Percentiles rank a stretch among this genome's conserved stretches.
These are phyloP conservation scores for Ceratobasidium sp. DNA, from an alignment of 1,284 basidiomycete species.

Conservation along the genomic window DNA sequence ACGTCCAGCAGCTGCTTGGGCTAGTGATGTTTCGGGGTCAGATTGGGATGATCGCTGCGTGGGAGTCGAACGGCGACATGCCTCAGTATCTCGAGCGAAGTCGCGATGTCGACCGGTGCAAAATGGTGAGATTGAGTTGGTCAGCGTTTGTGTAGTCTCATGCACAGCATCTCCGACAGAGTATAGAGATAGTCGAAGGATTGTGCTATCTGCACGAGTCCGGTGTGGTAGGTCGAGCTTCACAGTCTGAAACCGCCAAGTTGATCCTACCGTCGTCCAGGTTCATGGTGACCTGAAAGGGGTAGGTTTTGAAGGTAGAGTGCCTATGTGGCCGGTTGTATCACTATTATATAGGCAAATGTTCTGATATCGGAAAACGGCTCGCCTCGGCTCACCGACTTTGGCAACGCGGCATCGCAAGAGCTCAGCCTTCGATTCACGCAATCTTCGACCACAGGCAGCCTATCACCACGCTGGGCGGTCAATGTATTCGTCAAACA, in stretches of 20 bases:
- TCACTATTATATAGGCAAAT: not conserved
- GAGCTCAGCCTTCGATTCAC: not conserved
- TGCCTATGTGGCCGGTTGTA: not conserved
- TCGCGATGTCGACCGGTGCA: not conserved
- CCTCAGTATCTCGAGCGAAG: not conserved
- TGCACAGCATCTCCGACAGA: not conserved
- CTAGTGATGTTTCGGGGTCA: not conserved
- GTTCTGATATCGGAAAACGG: not conserved
- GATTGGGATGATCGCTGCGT: not conserved
- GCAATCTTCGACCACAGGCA: not conserved
- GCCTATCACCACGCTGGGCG: not conserved
- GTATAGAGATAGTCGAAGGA: not conserved
- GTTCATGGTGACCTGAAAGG: conserved; percentile 33
- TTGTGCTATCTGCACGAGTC: not conserved
- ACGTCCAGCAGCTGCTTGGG: not conserved
- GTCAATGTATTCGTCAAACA: not conserved
- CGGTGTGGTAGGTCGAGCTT: not conserved
- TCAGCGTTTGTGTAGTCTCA: not conserved
- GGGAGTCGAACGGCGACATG: not conserved
- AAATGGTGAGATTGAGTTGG: not conserved
- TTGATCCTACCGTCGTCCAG: not conserved
- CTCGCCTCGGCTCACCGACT: not conserved
- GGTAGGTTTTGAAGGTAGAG: not conserved
- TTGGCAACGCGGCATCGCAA: not conserved
- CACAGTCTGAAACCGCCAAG: too few relatives aligned